These are phyloP conservation scores for Silene vulgaris DNA, from an alignment of 179 eudicot species.

Conservation along the genomic window DNA sequence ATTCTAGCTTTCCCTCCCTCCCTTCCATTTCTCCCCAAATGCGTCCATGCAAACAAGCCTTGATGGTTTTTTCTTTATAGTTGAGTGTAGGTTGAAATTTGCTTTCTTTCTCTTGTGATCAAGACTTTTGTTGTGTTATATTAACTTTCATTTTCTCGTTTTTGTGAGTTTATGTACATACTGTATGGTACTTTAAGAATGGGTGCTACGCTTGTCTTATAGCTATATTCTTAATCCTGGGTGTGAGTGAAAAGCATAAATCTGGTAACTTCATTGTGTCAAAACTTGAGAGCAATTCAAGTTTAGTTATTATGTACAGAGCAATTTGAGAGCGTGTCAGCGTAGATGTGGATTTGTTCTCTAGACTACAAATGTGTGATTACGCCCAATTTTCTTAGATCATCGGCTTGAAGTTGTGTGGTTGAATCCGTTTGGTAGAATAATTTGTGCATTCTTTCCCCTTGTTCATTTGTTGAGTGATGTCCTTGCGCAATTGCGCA, in stretches of 20 bases:
- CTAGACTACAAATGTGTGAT: not conserved
- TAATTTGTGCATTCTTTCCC: not conserved
- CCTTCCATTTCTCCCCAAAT: too few relatives aligned
- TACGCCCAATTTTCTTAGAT: not conserved
- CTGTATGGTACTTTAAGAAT: not conserved
- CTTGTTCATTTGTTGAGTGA: not conserved
- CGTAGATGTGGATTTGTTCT: not conserved
- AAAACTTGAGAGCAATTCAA: too few relatives aligned
- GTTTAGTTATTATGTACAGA: too few relatives aligned
- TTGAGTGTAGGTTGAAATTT: too few relatives aligned
- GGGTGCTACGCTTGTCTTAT: not conserved
- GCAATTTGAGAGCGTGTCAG: not conserved
- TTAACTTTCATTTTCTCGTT: not conserved
- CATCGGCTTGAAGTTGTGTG: not conserved
- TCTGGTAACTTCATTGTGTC: too few relatives aligned
- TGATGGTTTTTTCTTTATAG: too few relatives aligned
- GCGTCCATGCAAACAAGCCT: too few relatives aligned
- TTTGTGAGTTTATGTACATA: not conserved
- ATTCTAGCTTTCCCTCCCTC: too few relatives aligned
- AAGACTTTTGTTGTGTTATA: not conserved
- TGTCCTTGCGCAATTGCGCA: not conserved
- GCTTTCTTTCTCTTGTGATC: not conserved
- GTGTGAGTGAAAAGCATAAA: not conserved
- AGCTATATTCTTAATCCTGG: not conserved
- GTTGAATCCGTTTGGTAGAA: not conserved